phyloP scores from a whole-genome alignment of 2,329 filamentous ascomycete species.

The Nemania bipapillata region DNA sequence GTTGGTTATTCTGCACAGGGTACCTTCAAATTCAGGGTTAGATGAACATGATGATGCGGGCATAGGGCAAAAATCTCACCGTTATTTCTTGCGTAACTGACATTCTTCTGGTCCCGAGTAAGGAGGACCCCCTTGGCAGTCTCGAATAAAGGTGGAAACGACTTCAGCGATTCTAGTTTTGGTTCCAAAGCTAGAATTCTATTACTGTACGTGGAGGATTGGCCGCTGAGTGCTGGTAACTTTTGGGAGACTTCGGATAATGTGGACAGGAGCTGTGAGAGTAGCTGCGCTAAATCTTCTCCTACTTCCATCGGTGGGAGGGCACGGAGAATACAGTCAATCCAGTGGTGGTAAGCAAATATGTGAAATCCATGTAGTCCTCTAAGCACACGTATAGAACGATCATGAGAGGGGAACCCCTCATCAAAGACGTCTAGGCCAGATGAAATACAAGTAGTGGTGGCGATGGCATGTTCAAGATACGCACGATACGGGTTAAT shows the following conservation, averaged over 20 bases:
- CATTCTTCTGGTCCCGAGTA: constrained; percentile 6
- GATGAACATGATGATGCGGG: neutral
- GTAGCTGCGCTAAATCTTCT: neutral
- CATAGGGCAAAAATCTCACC: neutral
- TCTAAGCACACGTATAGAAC: constrained; percentile 6
- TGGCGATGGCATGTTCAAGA: constrained; percentile 22
- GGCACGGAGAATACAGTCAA: constrained; percentile 18
- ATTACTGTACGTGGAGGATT: neutral
- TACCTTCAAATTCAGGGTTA: neutral
- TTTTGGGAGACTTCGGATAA: constrained; percentile 14
- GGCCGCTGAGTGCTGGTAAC: neutral
- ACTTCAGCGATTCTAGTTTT: constrained; percentile 12
- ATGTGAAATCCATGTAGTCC: constrained; percentile 22
- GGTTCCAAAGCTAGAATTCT: neutral
- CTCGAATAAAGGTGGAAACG: neutral
- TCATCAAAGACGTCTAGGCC: constrained; percentile 16
- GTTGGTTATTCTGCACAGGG: neutral
- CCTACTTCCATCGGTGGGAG: neutral
- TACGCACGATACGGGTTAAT: constrained; percentile 9
- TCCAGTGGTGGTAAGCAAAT: constrained; percentile 21
- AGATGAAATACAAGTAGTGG: constrained; percentile 19
- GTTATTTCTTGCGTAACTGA: neutral
- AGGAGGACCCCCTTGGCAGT: constrained; percentile 1
- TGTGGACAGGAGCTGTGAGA: neutral
- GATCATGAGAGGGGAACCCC: neutral